Evolutionary conservation across 106 monocot species (phyloP), one percentile per base, ranked within the genome.

Genomic region (Dioscorea dumetorum): DNA sequence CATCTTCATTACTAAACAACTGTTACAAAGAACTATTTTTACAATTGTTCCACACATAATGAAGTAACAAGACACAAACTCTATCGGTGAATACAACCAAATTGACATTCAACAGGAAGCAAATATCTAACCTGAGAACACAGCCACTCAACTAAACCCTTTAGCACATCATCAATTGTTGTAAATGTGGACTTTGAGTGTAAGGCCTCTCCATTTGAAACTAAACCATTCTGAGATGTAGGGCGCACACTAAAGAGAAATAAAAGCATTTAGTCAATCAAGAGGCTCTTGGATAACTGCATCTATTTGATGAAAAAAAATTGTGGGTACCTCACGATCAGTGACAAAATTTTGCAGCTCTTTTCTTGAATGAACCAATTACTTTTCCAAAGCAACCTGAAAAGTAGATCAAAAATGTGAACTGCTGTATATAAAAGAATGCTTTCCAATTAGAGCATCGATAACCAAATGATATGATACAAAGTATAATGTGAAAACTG

Each of bases 341-440:
- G 74, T 53, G 89, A 73, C 72, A 97, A 81, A 77, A 92, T 90
- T 81, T 87, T 97, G 63, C 97, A 92, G 67, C 84, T 87, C 82
- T 90, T 97, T 71, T 97, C 97, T 82, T 97, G 97, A 33, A 97
- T 87, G 60, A 97, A 97, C 97, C 97, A 97, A 73, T 92, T 91
- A 17, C 76, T 82, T 66, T 72, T 87, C 84, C 80, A 82, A 48
- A 97, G 80, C 78, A 80, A 84, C 63, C 97, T 97, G 89, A 76
- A 87, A 67, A 76, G 18, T 50, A 19, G 67, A 70, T 50, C 24
- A 66, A n/a, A 49, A n/a, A 56, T 53, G 28, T 33, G 9, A 61
- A 11, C 3, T 16, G 6, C 9, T 41, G 10, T 41, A 41, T 41
- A 41, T 41, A 41, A 41, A 10, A 41, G 34, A 41, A 41, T 0